Base-by-base conservation (phyloP, 1,284 basidiomycete species). In the Leccinum pachyderme region DNA sequence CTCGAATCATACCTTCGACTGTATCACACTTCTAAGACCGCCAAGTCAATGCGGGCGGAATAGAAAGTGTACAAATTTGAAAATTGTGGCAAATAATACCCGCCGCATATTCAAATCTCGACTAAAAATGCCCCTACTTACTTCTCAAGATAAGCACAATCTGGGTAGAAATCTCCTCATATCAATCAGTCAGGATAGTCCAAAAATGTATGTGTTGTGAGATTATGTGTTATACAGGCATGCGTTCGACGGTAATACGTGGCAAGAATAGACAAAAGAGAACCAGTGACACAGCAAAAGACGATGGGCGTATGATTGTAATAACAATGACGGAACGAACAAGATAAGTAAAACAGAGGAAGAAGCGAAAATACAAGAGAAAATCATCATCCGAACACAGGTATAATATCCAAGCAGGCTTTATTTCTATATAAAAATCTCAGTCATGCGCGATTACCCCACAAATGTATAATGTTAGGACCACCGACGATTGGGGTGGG, bases 401-500 rank as follows among this genome's bases (percentile, higher is more conserved):
- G 35, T 28, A n/a, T 4, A 41, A 37, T 29, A 49, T 49, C 51
- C 48, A 49, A 13, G 22, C 31, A 28, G 29, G 24, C 18, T 39
- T 39, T 39, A 18, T 11, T 39, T 39, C 37, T 18, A 18, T 39
- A n/a, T 39, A 32, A 39, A n/a, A 2, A 39, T 53, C 51, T 56
- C 63, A 56, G 54, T 69, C 66, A 69, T 58, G 63, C 25, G 22
- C 69, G 68, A 53, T 69, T 61, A 53, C 69, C 70, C 68, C 68
- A 69, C 57, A 69, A 55, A 53, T 69, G 70, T 57, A 64, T 60
- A 48, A 69, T 58, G 59, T 71, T 69, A 28, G 68, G 68, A 6
- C 68, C 68, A 50, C 68, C 68, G 59, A 69, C 71, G 33, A 69
- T 59, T 51, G 68, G 68, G 28, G 68, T 69, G 43, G 68, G 68